Evolutionary conservation across 2,329 filamentous ascomycete genomes (phyloP).

Genomic region (Graphiopsis chlorocephala): DNA sequence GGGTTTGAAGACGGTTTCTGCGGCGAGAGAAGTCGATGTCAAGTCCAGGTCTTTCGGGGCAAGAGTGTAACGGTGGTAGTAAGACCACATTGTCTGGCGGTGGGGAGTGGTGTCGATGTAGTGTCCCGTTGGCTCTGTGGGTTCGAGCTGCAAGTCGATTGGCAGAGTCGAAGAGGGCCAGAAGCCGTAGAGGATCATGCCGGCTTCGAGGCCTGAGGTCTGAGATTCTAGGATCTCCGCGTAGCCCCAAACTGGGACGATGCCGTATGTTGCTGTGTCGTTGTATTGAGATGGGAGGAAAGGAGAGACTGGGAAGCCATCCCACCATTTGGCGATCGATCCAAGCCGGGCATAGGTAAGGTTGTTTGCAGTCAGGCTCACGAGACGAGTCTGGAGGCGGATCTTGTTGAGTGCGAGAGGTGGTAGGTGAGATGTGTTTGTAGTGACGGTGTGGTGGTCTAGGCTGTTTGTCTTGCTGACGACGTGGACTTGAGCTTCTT

Average conservation of each 20-base stretch:
- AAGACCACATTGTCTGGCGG: constrained; percentile 38
- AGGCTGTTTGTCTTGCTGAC: constrained; percentile 20
- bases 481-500: constrained; percentile 19
- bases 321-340: constrained; percentile 40
- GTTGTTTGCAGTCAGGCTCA: constrained; percentile 24
- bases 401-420: constrained; percentile 15
- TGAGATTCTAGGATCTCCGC: constrained; percentile 45
- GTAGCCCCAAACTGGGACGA: constrained; percentile 51
- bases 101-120: constrained; percentile 40
- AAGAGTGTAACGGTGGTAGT: constrained; percentile 47
- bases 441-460: constrained; percentile 15
- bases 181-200: constrained; percentile 43
- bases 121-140: constrained; percentile 29
- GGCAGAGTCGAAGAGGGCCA: constrained; percentile 43
- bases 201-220: constrained; percentile 33
- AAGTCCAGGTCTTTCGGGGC: neutral
- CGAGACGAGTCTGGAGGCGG: constrained; percentile 16
- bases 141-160: constrained; percentile 38
- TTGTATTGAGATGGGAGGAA: constrained; percentile 38
- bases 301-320: constrained; percentile 43
- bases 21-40: neutral
- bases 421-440: neutral
- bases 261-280: constrained; percentile 43
- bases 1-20: constrained; percentile 16
- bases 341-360: constrained; percentile 30